These are phyloP conservation scores for Globisporangium paroecandrum DNA, from an alignment of 352 stramenopile genomes.

Conservation along the genomic window DNA sequence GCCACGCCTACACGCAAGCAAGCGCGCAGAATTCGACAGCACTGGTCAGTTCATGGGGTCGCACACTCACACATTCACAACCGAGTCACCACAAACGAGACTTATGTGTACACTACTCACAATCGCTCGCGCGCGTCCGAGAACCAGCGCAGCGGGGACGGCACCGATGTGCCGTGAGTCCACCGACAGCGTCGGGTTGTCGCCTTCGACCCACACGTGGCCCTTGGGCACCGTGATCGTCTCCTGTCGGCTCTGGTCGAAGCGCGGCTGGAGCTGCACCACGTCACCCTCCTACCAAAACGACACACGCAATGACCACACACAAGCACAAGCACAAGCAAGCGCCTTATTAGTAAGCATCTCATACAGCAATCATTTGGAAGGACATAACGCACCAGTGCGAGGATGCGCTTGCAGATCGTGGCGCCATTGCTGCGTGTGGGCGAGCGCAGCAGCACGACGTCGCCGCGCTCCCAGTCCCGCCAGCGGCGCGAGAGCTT, in stretches of 20 bases:
- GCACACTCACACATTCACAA: not conserved
- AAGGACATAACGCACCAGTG: constrained; percentile 39
- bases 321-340: not conserved
- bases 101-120: constrained; percentile 27
- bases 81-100: not conserved
- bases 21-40: not conserved
- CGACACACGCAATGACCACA: not conserved
- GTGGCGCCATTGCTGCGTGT: constrained; percentile 66
- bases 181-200: constrained; percentile 92
- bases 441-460: constrained; percentile 82
- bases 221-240: constrained; percentile 87
- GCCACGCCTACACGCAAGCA: constrained; percentile 13
- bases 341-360: not conserved
- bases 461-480: constrained; percentile 61
- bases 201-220: constrained; percentile 96
- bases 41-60: not conserved
- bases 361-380: not conserved
- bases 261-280: constrained; percentile 72
- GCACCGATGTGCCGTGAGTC: constrained; percentile 95
- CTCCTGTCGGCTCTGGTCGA: constrained; percentile 48
- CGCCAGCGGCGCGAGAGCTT: constrained; percentile 67
- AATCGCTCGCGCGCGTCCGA: constrained; percentile 66
- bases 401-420: constrained; percentile 87
- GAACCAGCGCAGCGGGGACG: constrained; percentile 85
- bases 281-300: constrained; percentile 70